These are phyloP conservation scores for Penicillium sp. DNA, from an alignment of 2,329 filamentous ascomycete species.

Conservation along the genomic window DNA sequence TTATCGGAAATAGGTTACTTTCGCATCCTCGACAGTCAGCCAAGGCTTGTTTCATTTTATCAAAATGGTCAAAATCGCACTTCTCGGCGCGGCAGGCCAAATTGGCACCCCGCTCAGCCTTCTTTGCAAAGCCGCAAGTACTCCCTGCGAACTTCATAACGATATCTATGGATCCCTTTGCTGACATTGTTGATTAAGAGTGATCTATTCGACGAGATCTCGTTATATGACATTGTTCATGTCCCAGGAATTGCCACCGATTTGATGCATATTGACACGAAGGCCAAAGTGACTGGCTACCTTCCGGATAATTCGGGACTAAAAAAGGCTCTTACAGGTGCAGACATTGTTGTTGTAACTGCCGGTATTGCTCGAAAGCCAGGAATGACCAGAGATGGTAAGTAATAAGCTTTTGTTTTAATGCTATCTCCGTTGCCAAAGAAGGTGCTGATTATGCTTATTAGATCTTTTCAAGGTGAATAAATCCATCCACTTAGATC, in stretches of 20 bases:
- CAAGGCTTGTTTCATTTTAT: too few relatives aligned
- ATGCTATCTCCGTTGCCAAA: too few relatives aligned
- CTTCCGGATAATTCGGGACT: constrained; percentile 1
- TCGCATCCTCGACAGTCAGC: not conserved
- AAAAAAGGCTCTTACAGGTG: constrained; percentile 4
- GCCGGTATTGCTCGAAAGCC: constrained; percentile 12
- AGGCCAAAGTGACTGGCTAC: constrained; percentile 6
- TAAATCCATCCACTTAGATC: too few relatives aligned
- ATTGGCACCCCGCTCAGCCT: constrained; percentile 10
- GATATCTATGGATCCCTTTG: not conserved
- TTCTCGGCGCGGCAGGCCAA: constrained; percentile 7
- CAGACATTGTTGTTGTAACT: constrained; percentile 7
- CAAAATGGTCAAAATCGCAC: constrained; percentile 5
- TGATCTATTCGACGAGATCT: constrained; percentile 5
- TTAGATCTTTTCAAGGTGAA: too few relatives aligned
- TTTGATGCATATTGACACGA: constrained; percentile 9
- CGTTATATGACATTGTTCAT: constrained; percentile 6
- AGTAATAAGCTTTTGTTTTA: not conserved
- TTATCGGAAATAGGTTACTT: not conserved
- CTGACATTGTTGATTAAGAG: too few relatives aligned
- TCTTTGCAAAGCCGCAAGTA: constrained; percentile 4
- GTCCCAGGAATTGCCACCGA: constrained; percentile 9
- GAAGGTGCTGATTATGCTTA: too few relatives aligned
- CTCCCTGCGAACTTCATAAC: not conserved
- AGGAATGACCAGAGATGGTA: constrained; percentile 12